A percentile compares a stretch with the other conserved stretches of the same genome.
Evolutionary conservation across 2,329 filamentous ascomycete species (phyloP).

Genomic region (Colletotrichum costaricense): DNA sequence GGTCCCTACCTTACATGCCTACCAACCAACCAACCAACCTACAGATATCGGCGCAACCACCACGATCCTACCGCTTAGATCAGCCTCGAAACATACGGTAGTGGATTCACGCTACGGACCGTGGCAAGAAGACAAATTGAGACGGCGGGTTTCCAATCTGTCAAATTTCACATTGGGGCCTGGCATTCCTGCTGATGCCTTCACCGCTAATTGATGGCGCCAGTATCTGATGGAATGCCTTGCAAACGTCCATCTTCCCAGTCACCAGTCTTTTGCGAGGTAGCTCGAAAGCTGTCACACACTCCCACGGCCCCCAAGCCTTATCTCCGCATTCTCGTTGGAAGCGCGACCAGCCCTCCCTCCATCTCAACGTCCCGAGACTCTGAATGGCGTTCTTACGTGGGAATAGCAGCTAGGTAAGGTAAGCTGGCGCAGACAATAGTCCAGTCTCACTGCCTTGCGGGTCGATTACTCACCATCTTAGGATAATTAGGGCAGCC

Average conservation of each 20-base stretch:
- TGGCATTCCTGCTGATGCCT: not conserved
- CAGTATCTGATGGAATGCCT: no score
- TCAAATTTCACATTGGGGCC: not conserved
- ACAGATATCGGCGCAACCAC: not conserved
- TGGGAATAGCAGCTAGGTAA: slow-evolving; percentile 4
- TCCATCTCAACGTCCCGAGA: not conserved
- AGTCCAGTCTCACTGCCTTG: not conserved
- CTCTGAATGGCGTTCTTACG: slow-evolving; percentile 9
- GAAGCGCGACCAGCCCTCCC: slow-evolving; percentile 1
- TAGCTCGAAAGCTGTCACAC: no score
- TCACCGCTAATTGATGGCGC: not conserved
- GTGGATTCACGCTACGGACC: not conserved
- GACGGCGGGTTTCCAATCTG: not conserved
- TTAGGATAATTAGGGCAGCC: not conserved
- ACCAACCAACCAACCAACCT: no score
- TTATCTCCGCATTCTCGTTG: not conserved
- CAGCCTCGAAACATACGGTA: not conserved
- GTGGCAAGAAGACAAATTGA: no score
- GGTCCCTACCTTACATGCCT: not conserved
- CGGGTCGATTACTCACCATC: slow-evolving; percentile 9
- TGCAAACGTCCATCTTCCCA: no score
- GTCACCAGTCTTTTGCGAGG: no score
- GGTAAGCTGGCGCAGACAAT: slow-evolving; percentile 5
- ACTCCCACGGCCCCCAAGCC: no score
- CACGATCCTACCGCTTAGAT: not conserved